Base-by-base conservation (phyloP, 2,329 filamentous ascomycete genomes). In the Nothophoma quercina region DNA sequence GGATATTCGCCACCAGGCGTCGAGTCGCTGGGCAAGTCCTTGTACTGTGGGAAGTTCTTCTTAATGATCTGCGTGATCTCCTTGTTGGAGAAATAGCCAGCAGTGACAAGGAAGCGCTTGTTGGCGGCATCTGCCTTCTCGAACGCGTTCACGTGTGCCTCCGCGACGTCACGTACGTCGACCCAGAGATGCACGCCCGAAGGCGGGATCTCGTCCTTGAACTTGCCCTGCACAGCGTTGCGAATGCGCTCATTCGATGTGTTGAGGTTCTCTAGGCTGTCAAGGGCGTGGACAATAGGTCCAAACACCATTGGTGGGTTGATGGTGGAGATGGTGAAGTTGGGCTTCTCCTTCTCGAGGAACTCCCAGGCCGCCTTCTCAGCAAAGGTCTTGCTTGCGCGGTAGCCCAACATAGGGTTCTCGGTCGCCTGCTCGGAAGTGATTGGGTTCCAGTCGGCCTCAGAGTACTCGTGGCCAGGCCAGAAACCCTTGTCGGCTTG, bases 171-270 rank as follows among this genome's bases (percentile, higher is more conserved):
- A 18, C 77, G 74, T 5, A 80, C 78, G 45, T 80, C 78, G 5
- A 79, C 73, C 75, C 76, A 79, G 23, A 78, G 51, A 55, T 71
- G 86, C 1, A 81, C 81, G 0, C 80, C 82, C 0, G 85, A 88
- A 0, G 84, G 78, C 0, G 82, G 78, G 8, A 89, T 79, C 21
- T 79, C 77, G 2, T 82, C 75, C 58, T 84, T 86, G 68, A 78
- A 81, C 53, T 83, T 81, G 15, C 88, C 89, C 6, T 79, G 81
- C n/a, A 88, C 79, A 43, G 89, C 74, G 55, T 87, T 81, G 7
- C 83, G 77, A 46, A 91, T 81, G 16, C 86, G 83, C 60, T 86
- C 81, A 69, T 91, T 92, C 12, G 87, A 90, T 1, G 88, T 89
- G 75, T 92, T 93, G 56, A 92, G 77, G 1, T 76, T 77, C n/a